Evolutionary conservation across 163 green algal genomes (phyloP).

Genomic region (Coccomyxa subellipsoidea): DNA sequence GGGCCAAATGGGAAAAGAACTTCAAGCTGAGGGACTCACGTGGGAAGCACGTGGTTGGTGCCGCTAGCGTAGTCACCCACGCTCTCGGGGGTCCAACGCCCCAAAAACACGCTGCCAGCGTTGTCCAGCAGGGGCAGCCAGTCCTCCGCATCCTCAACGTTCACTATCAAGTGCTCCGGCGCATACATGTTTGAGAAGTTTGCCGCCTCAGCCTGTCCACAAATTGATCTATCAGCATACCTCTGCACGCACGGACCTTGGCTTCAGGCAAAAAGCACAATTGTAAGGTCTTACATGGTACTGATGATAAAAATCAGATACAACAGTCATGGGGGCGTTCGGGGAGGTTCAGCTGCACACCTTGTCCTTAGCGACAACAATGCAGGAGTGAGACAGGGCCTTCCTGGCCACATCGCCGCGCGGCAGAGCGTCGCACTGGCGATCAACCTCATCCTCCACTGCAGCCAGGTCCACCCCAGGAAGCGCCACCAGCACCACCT

Average conservation of each 20-base stretch:
- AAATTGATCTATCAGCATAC: not conserved
- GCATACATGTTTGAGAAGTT: conserved; percentile 87
- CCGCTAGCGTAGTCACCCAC: conserved; percentile 98
- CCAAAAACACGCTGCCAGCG: conserved; percentile 81
- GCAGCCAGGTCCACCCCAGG: conserved; percentile 80
- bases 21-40: conserved; percentile 19
- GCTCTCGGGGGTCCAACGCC: conserved; percentile 90
- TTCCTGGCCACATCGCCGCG: conserved; percentile 76
- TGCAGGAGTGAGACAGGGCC: conserved; percentile 87
- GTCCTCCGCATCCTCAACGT: conserved; percentile 86
- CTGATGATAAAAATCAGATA: no score
- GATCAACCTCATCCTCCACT: conserved; percentile 71
- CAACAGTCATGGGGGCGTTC: no score
- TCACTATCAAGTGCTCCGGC: conserved; percentile 98
- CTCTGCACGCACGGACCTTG: no score
- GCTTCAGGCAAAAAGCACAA: no score
- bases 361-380: conserved; percentile 54
- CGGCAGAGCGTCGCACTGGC: conserved; percentile 82
- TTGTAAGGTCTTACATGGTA: no score
- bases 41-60: conserved; percentile 98
- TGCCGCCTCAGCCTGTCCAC: conserved; percentile 17
- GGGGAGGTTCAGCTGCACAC: not conserved
- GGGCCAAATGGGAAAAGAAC: not conserved
- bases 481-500: conserved; percentile 92
- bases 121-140: conserved; percentile 86